phyloP scores from a whole-genome alignment of 179 eudicot genomes.

The Silene vulgaris region DNA sequence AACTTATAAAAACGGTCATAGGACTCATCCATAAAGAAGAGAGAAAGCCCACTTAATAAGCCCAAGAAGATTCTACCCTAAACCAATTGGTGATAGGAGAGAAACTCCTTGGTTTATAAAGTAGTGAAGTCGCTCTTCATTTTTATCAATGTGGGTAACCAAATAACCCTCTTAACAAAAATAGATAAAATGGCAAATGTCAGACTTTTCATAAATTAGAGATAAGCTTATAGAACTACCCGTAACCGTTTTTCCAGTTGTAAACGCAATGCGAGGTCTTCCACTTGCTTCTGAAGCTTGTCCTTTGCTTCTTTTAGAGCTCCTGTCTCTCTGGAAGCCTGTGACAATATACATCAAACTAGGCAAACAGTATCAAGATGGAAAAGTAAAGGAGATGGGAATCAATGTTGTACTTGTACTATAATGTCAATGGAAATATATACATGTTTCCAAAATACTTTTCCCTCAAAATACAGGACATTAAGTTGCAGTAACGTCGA shows the following conservation, averaged over 20 bases:
- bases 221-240: conserved; percentile 39
- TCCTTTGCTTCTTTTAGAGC: conserved; percentile 95
- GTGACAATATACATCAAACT: conserved; percentile 8
- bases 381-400: not conserved
- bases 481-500: too few relatives aligned
- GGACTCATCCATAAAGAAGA: too few relatives aligned
- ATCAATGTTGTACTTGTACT: conserved; percentile 11
- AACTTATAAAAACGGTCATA: not conserved
- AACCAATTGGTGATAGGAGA: not conserved
- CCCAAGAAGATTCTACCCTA: not conserved
- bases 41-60: not conserved
- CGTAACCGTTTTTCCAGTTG: conserved; percentile 92
- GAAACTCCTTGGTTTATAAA: not conserved
- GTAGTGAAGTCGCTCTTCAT: not conserved
- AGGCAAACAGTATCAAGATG: not conserved
- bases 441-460: too few relatives aligned
- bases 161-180: not conserved
- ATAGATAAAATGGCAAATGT: not conserved
- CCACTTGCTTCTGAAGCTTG: conserved; percentile 89
- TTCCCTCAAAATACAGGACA: too few relatives aligned
- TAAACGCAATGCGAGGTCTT: conserved; percentile 90
- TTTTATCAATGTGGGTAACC: not conserved
- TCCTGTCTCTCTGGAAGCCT: conserved; percentile 98
- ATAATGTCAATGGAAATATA: not conserved
- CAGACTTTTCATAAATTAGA: conserved; percentile 9